phyloP scores from a whole-genome alignment of 2,329 filamentous ascomycete species.

The Aspergillus quadricinctus region DNA sequence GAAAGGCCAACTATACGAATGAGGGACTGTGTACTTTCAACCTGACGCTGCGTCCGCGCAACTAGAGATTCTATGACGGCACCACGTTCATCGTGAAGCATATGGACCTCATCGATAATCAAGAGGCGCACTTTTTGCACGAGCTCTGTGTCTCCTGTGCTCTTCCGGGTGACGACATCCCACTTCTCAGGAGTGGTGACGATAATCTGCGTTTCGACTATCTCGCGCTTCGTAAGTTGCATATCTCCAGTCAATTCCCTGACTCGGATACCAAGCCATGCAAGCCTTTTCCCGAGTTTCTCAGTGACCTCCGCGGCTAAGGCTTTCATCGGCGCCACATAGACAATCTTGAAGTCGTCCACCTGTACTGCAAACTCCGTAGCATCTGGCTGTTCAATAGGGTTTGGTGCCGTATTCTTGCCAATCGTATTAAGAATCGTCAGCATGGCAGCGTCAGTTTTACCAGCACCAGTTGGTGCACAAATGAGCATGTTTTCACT shows the following conservation, averaged over 20 bases:
- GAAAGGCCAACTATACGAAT: slow-evolving; percentile 95
- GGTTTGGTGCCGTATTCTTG: slow-evolving; percentile 77
- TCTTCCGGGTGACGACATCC: slow-evolving; percentile 97
- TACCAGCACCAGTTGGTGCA: slow-evolving; percentile 95
- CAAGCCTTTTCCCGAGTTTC: slow-evolving; percentile 84
- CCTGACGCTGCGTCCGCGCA: slow-evolving; percentile 88
- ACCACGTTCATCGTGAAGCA: slow-evolving; percentile 97
- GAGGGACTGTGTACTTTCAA: slow-evolving; percentile 94
- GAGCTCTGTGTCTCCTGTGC: slow-evolving; percentile 92
- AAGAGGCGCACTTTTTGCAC: slow-evolving; percentile 94
- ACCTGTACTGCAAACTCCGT: slow-evolving; percentile 76
- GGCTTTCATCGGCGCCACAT: slow-evolving; percentile 98
- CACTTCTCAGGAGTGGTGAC: slow-evolving; percentile 99
- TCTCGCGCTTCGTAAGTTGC: slow-evolving; percentile 96
- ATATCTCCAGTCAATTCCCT: slow-evolving; percentile 97
- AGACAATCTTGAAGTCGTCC: slow-evolving; percentile 96
- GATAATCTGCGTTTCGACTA: slow-evolving; percentile 93
- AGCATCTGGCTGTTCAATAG: slow-evolving; percentile 66
- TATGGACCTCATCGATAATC: slow-evolving; percentile 98
- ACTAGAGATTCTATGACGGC: slow-evolving; percentile 95
- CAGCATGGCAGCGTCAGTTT: slow-evolving; percentile 97
- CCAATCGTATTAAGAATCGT: slow-evolving; percentile 87
- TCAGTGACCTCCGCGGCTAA: slow-evolving; percentile 93
- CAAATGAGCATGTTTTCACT: slow-evolving; percentile 99
- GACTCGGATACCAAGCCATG: slow-evolving; percentile 88